A percentile compares a stretch with the other conserved stretches of the same genome.
phyloP scores from a whole-genome alignment of 2,329 filamentous ascomycete genomes.

The Huntiella abstrusa region DNA sequence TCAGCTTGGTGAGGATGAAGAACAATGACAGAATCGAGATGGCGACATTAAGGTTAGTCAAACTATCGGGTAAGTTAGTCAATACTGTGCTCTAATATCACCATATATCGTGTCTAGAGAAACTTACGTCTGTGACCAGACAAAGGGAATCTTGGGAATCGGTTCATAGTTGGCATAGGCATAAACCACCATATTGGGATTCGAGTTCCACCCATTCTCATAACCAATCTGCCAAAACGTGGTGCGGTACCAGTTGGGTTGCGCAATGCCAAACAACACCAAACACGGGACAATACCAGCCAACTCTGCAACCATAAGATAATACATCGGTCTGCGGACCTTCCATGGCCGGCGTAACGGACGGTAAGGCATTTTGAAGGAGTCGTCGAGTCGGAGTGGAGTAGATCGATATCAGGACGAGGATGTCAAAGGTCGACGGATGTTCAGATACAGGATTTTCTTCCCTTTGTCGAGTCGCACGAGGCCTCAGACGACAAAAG shows the following conservation, averaged over 20 bases:
- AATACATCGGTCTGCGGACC: slow-evolving; percentile 39
- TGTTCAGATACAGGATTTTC: neutral
- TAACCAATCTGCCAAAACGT: slow-evolving; percentile 56
- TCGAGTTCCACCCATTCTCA: slow-evolving; percentile 55
- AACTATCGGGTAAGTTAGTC: slow-evolving; percentile 23
- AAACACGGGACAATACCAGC: slow-evolving; percentile 44
- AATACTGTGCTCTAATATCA: slow-evolving; percentile 9
- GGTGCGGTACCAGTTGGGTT: slow-evolving; percentile 53
- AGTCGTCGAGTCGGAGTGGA: neutral
- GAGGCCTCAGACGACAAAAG: no score
- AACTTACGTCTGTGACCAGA: slow-evolving; percentile 57
- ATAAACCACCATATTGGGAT: slow-evolving; percentile 49
- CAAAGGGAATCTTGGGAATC: slow-evolving; percentile 41
- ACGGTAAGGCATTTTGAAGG: slow-evolving; percentile 22
- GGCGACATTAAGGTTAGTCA: slow-evolving; percentile 59
- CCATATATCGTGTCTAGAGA: slow-evolving; percentile 7
- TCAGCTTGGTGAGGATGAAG: slow-evolving; percentile 51
- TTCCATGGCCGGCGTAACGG: slow-evolving; percentile 42
- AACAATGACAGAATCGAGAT: slow-evolving; percentile 61
- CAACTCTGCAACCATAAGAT: slow-evolving; percentile 48
- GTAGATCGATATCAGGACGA: neutral
- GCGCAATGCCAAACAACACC: slow-evolving; percentile 52
- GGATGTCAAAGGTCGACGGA: neutral
- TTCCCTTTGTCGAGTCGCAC: no score
- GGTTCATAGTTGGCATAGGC: slow-evolving; percentile 53